A percentile compares a stretch with the other conserved stretches of the same genome.
phyloP scores from a whole-genome alignment of 1,284 basidiomycete genomes.

The Tausonia pullulans region DNA sequence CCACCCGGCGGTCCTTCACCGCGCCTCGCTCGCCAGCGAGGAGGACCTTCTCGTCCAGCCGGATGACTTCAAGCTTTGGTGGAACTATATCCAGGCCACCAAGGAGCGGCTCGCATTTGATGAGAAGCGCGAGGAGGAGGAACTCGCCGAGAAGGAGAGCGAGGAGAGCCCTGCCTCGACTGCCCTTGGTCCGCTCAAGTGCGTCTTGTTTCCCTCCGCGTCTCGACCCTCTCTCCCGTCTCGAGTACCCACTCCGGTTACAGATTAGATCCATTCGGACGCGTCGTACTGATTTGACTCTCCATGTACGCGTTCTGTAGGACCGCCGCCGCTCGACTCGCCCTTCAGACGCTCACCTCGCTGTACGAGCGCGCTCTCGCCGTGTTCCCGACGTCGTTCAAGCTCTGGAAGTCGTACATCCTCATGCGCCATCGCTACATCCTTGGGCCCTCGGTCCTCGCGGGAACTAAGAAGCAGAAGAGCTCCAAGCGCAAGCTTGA shows the following conservation, averaged over 20 bases:
- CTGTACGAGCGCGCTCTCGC: constrained; percentile 85
- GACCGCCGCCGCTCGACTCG: constrained; percentile 56
- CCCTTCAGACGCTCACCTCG: constrained; percentile 72
- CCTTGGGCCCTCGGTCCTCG: constrained; percentile 52
- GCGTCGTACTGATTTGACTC: neutral
- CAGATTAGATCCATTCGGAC: too few species aligned
- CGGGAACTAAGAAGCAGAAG: constrained; percentile 28
- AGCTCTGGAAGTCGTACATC: constrained; percentile 90
- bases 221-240: neutral
- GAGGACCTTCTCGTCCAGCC: constrained; percentile 94
- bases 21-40: constrained; percentile 73
- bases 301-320: constrained; percentile 30
- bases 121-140: constrained; percentile 22
- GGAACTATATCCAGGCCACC: constrained; percentile 68
- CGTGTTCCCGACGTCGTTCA: constrained; percentile 81
- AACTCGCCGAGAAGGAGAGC: constrained; percentile 20
- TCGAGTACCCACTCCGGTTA: too few species aligned
- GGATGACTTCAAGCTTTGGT: constrained; percentile 82
- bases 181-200: constrained; percentile 47
- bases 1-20: constrained; percentile 61
- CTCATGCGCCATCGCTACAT: constrained; percentile 74
- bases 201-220: neutral
- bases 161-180: constrained; percentile 27
- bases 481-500: constrained; percentile 48
- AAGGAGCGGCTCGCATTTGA: constrained; percentile 53